phyloP scores from a whole-genome alignment of 176 grass and related monocot species.

The Carex parvula region DNA sequence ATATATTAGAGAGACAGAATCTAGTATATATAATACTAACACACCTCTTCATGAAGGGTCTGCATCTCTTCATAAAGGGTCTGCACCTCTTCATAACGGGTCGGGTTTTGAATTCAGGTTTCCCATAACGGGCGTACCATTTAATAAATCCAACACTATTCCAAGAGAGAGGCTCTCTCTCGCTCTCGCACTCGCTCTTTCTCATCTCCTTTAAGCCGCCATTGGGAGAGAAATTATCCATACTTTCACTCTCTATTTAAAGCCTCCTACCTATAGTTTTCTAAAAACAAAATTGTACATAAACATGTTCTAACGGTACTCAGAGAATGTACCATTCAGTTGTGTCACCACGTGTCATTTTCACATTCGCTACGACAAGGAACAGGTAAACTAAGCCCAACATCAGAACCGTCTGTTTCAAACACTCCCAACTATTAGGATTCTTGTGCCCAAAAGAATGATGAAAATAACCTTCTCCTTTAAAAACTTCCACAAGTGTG shows the following conservation, averaged over 20 bases:
- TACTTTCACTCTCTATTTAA: background rate
- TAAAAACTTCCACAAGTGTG: background rate
- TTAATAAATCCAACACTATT: background rate
- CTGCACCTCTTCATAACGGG: no score
- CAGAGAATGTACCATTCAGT: background rate
- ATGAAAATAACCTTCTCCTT: background rate
- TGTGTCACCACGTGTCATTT: background rate
- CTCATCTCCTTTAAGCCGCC: conserved; percentile 14
- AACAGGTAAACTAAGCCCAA: background rate
- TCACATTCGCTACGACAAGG: background rate
- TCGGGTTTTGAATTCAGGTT: no score
- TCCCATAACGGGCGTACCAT: no score
- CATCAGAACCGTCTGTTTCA: background rate
- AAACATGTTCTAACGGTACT: background rate
- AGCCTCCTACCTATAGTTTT: background rate
- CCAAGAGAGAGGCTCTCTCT: conserved; percentile 2
- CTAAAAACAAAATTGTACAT: background rate
- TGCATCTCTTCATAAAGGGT: no score
- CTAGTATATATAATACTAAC: no score
- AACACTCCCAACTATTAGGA: background rate
- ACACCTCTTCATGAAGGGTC: no score
- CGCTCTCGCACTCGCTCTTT: background rate
- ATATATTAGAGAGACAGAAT: no score
- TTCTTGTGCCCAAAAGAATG: background rate
- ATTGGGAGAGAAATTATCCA: background rate